Percentiles rank a stretch among this genome's conserved stretches.
Conservation (phyloP, 345 rosid species). For the Salix exigua region DNA sequence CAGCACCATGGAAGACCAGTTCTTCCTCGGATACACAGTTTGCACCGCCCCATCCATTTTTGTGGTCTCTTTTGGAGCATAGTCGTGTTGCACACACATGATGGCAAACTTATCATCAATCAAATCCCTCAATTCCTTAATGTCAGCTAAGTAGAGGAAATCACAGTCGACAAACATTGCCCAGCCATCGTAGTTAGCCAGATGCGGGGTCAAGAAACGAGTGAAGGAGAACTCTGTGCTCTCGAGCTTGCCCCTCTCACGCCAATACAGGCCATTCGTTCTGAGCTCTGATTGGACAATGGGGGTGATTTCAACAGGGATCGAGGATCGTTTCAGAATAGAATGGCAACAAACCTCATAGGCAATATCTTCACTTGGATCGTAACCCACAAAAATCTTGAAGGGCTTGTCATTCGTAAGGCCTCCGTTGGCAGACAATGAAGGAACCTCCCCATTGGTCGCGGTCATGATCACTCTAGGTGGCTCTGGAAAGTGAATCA, state of each 20-base stretch:
- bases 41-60: conserved; percentile 99
- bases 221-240: conserved; percentile 96
- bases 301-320: conserved; percentile 77
- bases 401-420: conserved; percentile 18
- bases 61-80: conserved; percentile 78
- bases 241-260: conserved; percentile 73
- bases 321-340: conserved; percentile 62
- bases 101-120: conserved; percentile 80
- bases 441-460: conserved; percentile 1
- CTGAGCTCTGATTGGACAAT: conserved; percentile 82
- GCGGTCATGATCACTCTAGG: conserved; percentile 1
- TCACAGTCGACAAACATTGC: conserved; percentile 98
- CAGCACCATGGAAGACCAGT: conserved; percentile 98
- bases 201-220: conserved; percentile 81
- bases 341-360: conserved; percentile 81
- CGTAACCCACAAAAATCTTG: conserved; percentile 89
- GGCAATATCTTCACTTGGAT: conserved; percentile 82
- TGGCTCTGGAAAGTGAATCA: background rate
- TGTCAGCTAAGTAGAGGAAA: conserved; percentile 80
- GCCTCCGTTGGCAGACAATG: conserved; percentile 4
- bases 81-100: conserved; percentile 97
- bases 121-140: conserved; percentile 69
- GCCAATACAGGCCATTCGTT: conserved; percentile 67
- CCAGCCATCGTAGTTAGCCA: conserved; percentile 84
- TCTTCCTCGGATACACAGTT: conserved; percentile 92